Conservation (phyloP, 768 basidiomycete species). For the Suillus placidus region DNA sequence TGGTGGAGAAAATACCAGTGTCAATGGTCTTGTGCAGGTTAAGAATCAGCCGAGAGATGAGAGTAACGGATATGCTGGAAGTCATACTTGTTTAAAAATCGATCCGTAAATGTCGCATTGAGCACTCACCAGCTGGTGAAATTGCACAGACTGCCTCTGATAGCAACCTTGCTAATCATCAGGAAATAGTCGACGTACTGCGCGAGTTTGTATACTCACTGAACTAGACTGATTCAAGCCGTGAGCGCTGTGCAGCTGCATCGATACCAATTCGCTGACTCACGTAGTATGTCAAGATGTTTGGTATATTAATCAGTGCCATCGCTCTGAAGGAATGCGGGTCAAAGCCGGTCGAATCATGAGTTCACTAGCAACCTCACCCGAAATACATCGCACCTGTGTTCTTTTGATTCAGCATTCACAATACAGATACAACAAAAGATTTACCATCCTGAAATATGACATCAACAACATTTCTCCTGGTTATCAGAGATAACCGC, state of each 20-base stretch:
- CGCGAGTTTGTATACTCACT: constrained; percentile 4
- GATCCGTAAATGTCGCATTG: neutral
- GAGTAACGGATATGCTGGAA: neutral
- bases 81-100: neutral
- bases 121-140: neutral
- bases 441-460: neutral
- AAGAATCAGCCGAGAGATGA: neutral
- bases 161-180: neutral
- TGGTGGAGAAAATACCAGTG: neutral
- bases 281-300: constrained; percentile 46
- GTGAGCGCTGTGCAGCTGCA: neutral
- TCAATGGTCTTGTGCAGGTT: neutral
- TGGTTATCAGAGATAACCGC: neutral
- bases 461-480: neutral
- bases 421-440: neutral
- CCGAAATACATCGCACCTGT: neutral
- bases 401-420: neutral
- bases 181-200: neutral
- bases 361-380: constrained; percentile 9
- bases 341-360: neutral
- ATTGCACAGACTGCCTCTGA: neutral
- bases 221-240: constrained; percentile 8
- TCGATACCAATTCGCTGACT: constrained; percentile 9
- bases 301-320: constrained; percentile 52
- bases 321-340: constrained; percentile 46